Conservation (phyloP, 202 grass and related monocot species). For the Dendrocalamus latiflorus region DNA sequence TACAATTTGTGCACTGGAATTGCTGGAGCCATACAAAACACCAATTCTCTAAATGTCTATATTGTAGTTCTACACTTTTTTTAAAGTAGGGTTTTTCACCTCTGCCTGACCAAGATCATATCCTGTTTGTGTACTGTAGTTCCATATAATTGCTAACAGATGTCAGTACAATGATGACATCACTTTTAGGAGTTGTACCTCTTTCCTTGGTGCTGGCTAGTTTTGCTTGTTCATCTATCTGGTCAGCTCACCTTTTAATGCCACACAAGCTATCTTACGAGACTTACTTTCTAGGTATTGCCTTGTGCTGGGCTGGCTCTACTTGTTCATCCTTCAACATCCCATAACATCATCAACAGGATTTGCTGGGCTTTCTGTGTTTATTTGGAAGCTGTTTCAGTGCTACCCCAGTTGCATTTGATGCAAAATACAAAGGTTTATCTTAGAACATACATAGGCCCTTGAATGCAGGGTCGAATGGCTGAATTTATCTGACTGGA, state of each 20-base stretch:
- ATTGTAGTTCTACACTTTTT: no score
- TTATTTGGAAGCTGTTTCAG: constrained; percentile 98
- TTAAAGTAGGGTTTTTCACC: background rate
- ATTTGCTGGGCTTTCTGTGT: constrained; percentile 96
- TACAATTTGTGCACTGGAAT: no score
- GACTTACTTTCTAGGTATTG: constrained; percentile 50
- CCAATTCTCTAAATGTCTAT: no score
- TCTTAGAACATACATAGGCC: background rate
- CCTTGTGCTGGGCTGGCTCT: constrained; percentile 67
- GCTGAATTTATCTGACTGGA: constrained; percentile 19
- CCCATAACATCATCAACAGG: constrained; percentile 83
- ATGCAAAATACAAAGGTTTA: constrained; percentile 99
- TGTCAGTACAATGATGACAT: background rate
- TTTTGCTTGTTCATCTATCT: background rate
- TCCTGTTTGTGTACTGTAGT: background rate
- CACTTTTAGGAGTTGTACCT: background rate
- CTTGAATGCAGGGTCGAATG: background rate
- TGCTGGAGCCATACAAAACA: no score
- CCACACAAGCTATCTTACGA: background rate
- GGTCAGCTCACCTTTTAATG: background rate
- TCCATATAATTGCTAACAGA: background rate
- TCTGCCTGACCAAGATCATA: background rate
- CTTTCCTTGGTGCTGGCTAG: background rate
- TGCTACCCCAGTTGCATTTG: constrained; percentile 85
- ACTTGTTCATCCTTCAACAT: constrained; percentile 80